Base-by-base conservation (phyloP, 179 eudicot genomes). In the Amaranthus tricolor region DNA sequence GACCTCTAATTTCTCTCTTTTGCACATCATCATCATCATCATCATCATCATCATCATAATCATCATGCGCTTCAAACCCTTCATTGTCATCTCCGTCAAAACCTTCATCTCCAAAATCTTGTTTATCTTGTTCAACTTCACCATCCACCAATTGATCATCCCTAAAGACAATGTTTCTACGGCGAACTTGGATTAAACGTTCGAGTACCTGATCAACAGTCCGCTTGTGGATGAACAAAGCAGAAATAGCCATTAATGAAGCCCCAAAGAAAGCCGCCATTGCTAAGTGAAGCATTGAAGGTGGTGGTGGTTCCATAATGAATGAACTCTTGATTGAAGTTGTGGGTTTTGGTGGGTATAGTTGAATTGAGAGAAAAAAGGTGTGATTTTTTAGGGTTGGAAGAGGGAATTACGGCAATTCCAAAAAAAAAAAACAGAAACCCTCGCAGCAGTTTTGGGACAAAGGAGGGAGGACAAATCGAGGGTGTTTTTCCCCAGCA, bases 201-300 rank as follows among this genome's bases (percentile, higher is more conserved):
- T 88, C 86, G 65, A 92, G 89, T 74, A 88, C 82, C 59, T 92
- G 92, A 72, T 88, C 90, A 81, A 94, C 87, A 75, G 89, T 89
- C 70, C 96, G 94, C 49, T 86, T 88, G 85, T 94, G 97, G 78
- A 90, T 74, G 84, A 81, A 90, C 75, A 92, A 94, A 47, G 96
- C 91, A 53, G 97, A 92, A n/a, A 94, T 75, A 0, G 98, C 96
- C 92, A 90, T 88, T 5, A 92, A 82, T 11, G 98, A 94, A 19
- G 98, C 98, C 20, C 98, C 98, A 75, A 94, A 88, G 62, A 94
- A 64, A 0, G 98, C 96, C 2, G 98, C 98, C 81, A 92, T 72
- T 70, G 94, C 90, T 40, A 94, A 80, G 56, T 91, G 91, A 4
- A 85, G 55, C 40, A 87, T 73, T 6, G 84, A 68, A 8, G 84